Conservation (phyloP, 257 asterid species). For the Nicotiana benthamiana region DNA sequence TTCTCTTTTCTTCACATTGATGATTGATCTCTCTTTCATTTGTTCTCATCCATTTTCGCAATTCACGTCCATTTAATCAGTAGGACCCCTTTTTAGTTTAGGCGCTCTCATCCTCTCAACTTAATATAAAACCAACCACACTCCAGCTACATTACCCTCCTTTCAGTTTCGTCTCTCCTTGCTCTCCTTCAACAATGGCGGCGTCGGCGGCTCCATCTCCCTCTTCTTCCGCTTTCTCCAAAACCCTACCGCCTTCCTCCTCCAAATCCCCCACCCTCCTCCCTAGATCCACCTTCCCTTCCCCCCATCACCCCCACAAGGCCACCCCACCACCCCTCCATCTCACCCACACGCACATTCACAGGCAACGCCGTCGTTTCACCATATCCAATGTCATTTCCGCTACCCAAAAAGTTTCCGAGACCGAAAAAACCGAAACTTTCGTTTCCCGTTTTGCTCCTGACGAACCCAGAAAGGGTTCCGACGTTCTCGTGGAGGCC, state of each 20-base stretch:
- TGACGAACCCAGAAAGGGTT: constrained; percentile 10
- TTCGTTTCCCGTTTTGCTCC: constrained; percentile 8
- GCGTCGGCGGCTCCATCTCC: constrained; percentile 6
- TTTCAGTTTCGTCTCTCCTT: not conserved
- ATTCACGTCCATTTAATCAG: not conserved
- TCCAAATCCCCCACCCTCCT: not conserved
- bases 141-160: not conserved
- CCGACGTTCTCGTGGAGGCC: constrained; percentile 13
- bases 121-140: not conserved
- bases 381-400: not conserved
- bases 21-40: too few relatives aligned
- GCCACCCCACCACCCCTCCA: not conserved
- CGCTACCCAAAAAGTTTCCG: not conserved
- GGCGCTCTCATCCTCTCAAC: not conserved
- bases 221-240: not conserved
- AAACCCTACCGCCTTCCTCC: not conserved
- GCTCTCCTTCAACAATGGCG: not conserved
- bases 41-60: too few relatives aligned
- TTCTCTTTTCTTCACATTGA: too few relatives aligned
- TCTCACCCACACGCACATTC: not conserved
- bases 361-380: not conserved
- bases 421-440: not conserved
- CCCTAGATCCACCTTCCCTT: not conserved
- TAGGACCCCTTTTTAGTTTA: not conserved
- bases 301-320: not conserved